phyloP scores from a whole-genome alignment of 1,284 basidiomycete species.

The Irpex sp. region DNA sequence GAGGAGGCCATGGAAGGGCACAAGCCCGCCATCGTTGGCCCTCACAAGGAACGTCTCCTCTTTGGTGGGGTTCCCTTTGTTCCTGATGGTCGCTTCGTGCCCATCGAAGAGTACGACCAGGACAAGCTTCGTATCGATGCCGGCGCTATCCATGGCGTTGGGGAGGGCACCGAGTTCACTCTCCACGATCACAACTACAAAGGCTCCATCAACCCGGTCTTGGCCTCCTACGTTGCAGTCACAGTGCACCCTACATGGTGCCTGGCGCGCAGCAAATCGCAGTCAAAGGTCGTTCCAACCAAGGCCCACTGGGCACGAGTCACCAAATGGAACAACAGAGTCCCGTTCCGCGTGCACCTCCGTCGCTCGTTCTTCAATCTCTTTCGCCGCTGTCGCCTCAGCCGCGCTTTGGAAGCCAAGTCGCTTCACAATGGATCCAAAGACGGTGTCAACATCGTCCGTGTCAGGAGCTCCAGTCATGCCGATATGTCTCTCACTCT shows the following conservation, averaged over 20 bases:
- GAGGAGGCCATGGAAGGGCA: constrained; percentile 33
- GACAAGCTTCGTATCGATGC: constrained; percentile 45
- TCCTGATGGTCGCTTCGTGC: constrained; percentile 43
- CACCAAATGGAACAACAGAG: constrained; percentile 50
- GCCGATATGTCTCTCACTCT: constrained; percentile 40
- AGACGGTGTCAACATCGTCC: constrained; percentile 32
- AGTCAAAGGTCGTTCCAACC: constrained; percentile 28
- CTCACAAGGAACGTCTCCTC: constrained; percentile 43
- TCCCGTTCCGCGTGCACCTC: constrained; percentile 44
- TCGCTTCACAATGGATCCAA: constrained; percentile 24
- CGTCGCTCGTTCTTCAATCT: constrained; percentile 35
- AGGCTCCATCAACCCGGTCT: constrained; percentile 51
- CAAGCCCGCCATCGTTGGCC: constrained; percentile 48
- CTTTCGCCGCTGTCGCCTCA: constrained; percentile 34
- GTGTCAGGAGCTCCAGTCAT: constrained; percentile 30
- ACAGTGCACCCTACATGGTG: constrained; percentile 58
- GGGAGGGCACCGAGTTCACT: constrained; percentile 55
- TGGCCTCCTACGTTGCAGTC: constrained; percentile 45
- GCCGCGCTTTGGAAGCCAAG: constrained; percentile 19
- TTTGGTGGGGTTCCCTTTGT: constrained; percentile 55
- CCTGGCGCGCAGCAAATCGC: constrained; percentile 40
- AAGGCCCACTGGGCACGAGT: constrained; percentile 52
- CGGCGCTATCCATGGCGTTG: constrained; percentile 57
- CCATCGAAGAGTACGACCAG: constrained; percentile 36
- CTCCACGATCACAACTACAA: constrained; percentile 56